These are phyloP conservation scores for Akanthomyces lecanii DNA, from an alignment of 2,329 filamentous ascomycete genomes.

Conservation along the genomic window DNA sequence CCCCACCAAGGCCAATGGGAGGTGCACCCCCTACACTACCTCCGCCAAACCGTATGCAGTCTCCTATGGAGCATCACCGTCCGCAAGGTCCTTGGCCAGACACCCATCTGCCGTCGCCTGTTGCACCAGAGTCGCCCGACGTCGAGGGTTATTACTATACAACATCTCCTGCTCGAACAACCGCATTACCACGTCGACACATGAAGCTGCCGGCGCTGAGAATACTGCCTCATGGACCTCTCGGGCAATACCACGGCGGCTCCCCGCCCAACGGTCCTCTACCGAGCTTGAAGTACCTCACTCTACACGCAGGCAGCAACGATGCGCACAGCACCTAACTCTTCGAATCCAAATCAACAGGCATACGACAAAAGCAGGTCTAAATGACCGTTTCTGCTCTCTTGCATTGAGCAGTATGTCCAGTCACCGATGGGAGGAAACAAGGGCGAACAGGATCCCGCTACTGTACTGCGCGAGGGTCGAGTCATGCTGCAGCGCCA, in stretches of 20 bases:
- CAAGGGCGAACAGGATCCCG: not conserved
- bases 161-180: slow-evolving; percentile 46
- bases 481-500: not conserved
- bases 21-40: slow-evolving; percentile 21
- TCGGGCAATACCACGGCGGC: not conserved
- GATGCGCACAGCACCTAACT: slow-evolving; percentile 1
- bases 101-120: slow-evolving; percentile 35
- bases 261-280: slow-evolving; percentile 20
- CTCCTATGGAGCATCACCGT: slow-evolving; percentile 21
- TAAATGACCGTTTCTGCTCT: slow-evolving; percentile 26
- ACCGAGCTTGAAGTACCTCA: slow-evolving; percentile 26
- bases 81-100: slow-evolving; percentile 27
- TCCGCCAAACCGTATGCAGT: slow-evolving; percentile 20
- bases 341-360: slow-evolving; percentile 10
- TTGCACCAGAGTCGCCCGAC: slow-evolving; percentile 46
- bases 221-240: slow-evolving; percentile 5
- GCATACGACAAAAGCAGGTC: slow-evolving; percentile 17
- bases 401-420: slow-evolving; percentile 7
- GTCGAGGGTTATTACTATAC: slow-evolving; percentile 67
- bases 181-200: slow-evolving; percentile 34
- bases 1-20: not conserved
- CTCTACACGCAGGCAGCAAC: slow-evolving; percentile 13
- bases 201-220: slow-evolving; percentile 40
- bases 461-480: no score
- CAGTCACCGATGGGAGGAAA: not conserved